A percentile compares a stretch with the other conserved stretches of the same genome.
phyloP scores from a whole-genome alignment of 257 asterid species.

The Solanum sitiens region DNA sequence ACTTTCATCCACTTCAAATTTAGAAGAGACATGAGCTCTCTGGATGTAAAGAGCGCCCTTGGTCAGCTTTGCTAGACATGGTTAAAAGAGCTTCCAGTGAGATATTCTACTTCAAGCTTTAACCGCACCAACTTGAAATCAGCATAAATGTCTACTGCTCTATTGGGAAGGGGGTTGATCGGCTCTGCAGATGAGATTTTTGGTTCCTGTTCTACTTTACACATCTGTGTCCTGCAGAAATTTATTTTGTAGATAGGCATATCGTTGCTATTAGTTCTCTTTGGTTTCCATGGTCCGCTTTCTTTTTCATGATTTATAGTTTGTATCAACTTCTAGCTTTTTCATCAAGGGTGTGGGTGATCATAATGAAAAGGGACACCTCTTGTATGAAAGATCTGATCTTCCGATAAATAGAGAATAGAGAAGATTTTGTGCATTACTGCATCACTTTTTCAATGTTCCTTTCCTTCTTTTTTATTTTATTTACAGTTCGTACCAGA shows the following conservation, averaged over 20 bases:
- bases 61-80: not conserved
- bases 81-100: not conserved
- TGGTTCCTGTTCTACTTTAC: not conserved
- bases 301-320: not conserved
- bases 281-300: not conserved
- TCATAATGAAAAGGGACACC: not conserved
- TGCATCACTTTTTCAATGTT: not conserved
- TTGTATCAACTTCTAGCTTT: not conserved
- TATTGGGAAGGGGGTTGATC: not conserved
- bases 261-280: not conserved
- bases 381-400: not conserved
- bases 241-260: conserved; percentile 10
- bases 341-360: not conserved
- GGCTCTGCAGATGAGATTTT: not conserved
- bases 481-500: not conserved
- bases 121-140: not conserved
- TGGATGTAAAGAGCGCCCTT: conserved; percentile 9
- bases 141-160: not conserved
- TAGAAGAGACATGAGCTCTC: conserved; percentile 37
- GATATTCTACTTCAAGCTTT: not conserved
- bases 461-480: not conserved
- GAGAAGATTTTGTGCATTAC: not conserved
- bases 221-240: not conserved
- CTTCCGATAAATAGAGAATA: not conserved
- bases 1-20: conserved; percentile 38